Base-by-base conservation (phyloP, 2,329 filamentous ascomycete species). In the Graphiopsis chlorocephala region DNA sequence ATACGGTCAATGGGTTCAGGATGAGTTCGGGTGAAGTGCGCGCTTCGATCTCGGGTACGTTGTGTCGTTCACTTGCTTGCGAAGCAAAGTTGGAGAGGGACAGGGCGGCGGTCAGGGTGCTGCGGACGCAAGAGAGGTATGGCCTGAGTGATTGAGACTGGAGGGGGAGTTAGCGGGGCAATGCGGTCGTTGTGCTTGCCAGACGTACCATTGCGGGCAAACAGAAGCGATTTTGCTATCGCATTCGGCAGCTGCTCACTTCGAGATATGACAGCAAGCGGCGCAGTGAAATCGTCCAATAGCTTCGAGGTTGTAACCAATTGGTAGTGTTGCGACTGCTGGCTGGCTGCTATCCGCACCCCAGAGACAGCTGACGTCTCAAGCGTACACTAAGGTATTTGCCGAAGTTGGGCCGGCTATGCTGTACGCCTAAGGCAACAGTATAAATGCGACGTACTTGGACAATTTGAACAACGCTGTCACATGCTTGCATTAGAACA, bases 41-140 rank as follows among this genome's bases (percentile, higher is more conserved):
- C 48, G 94, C 93, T 83, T 99, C 95, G 74, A 99, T 91, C 79
- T 99, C 95, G 67, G 95, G 95, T 53, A 98, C 94, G 83, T 99
- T 99, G 83, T 98, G 95, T 72, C 95, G 86, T 83, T 99, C 96
- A 63, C 93, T 92, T 53, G 91, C 92, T 81, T 99, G 95, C 58
- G 94, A 98, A 68, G 95, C 94, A 80, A 99, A 99, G 85, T 99
- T 96, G 78, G 93, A 94, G 66, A 96, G 86, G 65, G 92, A 94
- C 71, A 99, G 89, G 70, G 95, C 94, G 69, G 94, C 92, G 47
- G 93, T 98, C 75, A 99, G 86, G 75, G 92, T 96, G 76, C 91
- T 93, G 74, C 95, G 92, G 74, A 98, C 95, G 80, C 92, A 96
- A 84, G 96, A 92, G 72, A 97, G 90, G 82, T 98, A 97, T 64